Conservation (phyloP, 192 early-diverging fungal species). For the Coemansia sp. region DNA sequence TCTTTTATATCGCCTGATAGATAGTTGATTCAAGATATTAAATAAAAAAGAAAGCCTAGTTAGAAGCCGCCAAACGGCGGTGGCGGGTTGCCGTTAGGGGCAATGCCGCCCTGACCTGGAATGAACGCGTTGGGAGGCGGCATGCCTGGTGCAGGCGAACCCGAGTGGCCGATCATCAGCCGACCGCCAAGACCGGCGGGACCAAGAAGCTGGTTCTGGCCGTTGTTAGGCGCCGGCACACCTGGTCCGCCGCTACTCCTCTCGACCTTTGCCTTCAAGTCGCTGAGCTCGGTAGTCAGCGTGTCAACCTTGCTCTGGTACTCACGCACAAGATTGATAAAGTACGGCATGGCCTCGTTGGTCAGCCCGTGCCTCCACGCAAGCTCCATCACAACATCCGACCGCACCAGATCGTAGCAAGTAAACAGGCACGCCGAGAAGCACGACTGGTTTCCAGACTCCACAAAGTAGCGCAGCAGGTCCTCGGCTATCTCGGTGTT, state of each 20-base stretch:
- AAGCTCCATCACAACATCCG: conserved; percentile 94
- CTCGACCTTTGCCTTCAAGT: conserved; percentile 62
- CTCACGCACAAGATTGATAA: conserved; percentile 90
- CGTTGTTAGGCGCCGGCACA: conserved; percentile 21
- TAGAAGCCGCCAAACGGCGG: conserved; percentile 39
- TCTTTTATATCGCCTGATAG: background rate
- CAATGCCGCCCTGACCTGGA: conserved; percentile 17
- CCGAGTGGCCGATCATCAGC: conserved; percentile 65
- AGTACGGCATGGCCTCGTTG: conserved; percentile 98
- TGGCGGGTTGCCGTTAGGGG: conserved; percentile 32
- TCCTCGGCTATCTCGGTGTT: conserved; percentile 92
- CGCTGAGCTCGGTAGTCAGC: conserved; percentile 61
- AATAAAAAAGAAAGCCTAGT: background rate
- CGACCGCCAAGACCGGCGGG: conserved; percentile 72
- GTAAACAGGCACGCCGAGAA: conserved; percentile 92
- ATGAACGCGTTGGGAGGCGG: conserved; percentile 23
- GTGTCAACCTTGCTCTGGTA: conserved; percentile 79
- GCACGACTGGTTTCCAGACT: conserved; percentile 87
- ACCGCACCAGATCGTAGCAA: conserved; percentile 93
- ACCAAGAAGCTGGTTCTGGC: conserved; percentile 63
- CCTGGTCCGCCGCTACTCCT: conserved; percentile 21
- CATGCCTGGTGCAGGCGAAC: conserved; percentile 13
- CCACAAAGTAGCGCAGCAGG: conserved; percentile 93
- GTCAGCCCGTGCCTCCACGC: conserved; percentile 86
- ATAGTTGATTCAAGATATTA: background rate